phyloP scores from a whole-genome alignment of 2,329 filamentous ascomycete genomes.

The Tolypocladium sp. region DNA sequence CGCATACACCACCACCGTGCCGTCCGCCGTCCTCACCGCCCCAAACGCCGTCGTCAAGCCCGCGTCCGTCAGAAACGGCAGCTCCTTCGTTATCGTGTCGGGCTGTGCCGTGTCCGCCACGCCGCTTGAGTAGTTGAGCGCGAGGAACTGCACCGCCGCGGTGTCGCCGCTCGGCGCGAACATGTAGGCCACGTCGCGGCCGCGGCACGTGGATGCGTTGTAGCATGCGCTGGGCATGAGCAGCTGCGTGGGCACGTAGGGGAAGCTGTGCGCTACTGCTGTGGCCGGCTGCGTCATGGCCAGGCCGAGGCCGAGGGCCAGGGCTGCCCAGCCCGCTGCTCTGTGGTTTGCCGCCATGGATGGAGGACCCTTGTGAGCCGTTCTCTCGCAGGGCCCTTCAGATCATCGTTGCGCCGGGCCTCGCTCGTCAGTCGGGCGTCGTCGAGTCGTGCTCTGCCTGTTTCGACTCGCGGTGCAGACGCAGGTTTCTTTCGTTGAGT shows the following conservation, averaged over 20 bases:
- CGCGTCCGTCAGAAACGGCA: constrained; percentile 52
- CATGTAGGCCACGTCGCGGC: constrained; percentile 54
- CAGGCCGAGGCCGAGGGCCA: constrained; percentile 1
- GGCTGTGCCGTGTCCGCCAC: constrained; percentile 34
- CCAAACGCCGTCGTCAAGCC: constrained; percentile 50
- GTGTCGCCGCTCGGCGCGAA: constrained; percentile 45
- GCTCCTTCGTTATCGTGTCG: constrained; percentile 40
- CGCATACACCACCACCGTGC: constrained; percentile 63
- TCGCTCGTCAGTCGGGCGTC: not conserved
- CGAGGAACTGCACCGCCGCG: constrained; percentile 42
- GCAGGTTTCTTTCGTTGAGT: not conserved
- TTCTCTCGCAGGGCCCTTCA: not conserved
- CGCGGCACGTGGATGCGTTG: constrained; percentile 27
- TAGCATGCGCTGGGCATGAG: constrained; percentile 42
- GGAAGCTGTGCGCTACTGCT: constrained; percentile 38
- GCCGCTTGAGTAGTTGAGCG: constrained; percentile 54
- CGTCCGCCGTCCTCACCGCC: constrained; percentile 56
- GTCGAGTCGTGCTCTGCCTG: not conserved
- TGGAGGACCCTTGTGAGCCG: not conserved
- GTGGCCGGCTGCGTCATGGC: constrained; percentile 1
- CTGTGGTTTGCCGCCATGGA: not conserved
- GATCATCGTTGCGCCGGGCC: not conserved
- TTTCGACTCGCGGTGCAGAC: not conserved
- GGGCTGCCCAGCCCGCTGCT: not conserved
- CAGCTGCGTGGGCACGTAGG: constrained; percentile 71